phyloP scores from a whole-genome alignment of 768 basidiomycete genomes.

The Piloderma croceum region DNA sequence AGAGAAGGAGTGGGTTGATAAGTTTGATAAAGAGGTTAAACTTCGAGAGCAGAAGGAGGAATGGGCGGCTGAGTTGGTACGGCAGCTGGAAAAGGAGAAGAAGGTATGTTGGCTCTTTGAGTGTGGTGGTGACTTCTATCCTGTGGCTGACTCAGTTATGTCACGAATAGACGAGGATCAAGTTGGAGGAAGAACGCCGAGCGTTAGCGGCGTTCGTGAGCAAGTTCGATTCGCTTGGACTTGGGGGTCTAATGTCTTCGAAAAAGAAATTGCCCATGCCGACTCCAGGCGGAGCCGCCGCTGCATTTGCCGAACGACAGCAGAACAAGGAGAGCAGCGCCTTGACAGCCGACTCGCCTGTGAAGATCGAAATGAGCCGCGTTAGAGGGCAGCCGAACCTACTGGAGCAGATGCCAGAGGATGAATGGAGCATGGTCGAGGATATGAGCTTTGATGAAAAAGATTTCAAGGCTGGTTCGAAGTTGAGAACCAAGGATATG shows the following conservation, averaged over 20 bases:
- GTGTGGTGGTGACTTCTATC: too few species aligned
- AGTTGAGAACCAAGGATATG: conserved; percentile 29
- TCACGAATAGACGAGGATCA: conserved; percentile 41
- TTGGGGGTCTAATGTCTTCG: conserved; percentile 36
- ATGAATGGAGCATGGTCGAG: conserved; percentile 36
- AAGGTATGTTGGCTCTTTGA: conserved; percentile 38
- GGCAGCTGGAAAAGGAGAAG: conserved; percentile 75
- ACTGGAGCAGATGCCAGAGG: conserved; percentile 56
- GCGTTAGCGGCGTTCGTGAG: conserved; percentile 76
- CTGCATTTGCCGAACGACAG: conserved; percentile 45
- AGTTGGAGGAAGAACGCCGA: conserved; percentile 71
- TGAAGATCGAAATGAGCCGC: conserved; percentile 39
- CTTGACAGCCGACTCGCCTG: conserved; percentile 43
- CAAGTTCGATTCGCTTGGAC: conserved; percentile 73
- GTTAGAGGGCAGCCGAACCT: conserved; percentile 41
- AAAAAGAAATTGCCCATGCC: conserved; percentile 47
- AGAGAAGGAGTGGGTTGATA: conserved; percentile 64
- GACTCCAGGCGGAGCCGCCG: conserved; percentile 44
- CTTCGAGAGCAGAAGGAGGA: conserved; percentile 63
- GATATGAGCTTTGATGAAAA: conserved; percentile 53
- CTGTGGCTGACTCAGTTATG: conserved; percentile 1
- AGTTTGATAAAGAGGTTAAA: conserved; percentile 52
- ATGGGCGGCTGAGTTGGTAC: conserved; percentile 72
- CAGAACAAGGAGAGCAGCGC: conserved; percentile 29
- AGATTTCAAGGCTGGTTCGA: conserved; percentile 18